Evolutionary conservation across 1,284 basidiomycete species (phyloP).

Genomic region (Porogramme epimiltina): DNA sequence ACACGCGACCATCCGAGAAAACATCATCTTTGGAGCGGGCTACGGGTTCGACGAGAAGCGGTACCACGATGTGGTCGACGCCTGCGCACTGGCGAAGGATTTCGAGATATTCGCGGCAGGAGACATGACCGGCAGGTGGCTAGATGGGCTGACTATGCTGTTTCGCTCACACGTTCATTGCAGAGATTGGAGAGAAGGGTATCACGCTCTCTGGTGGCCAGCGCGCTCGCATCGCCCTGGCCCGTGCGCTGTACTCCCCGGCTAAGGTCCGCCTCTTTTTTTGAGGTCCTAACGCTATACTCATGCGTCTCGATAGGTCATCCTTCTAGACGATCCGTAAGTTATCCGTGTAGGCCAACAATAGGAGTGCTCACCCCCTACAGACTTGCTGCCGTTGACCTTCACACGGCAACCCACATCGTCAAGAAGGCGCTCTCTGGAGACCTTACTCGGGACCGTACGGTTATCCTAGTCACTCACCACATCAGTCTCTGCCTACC

Average conservation of each 20-base stretch:
- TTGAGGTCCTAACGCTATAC: neutral
- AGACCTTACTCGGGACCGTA: conserved; percentile 63
- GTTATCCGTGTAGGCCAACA: conserved; percentile 22
- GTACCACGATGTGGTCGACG: conserved; percentile 75
- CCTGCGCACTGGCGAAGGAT: conserved; percentile 79
- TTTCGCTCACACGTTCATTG: neutral
- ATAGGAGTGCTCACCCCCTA: conserved; percentile 4
- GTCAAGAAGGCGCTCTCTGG: conserved; percentile 66
- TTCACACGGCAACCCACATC: conserved; percentile 82
- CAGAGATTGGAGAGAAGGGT: conserved; percentile 82
- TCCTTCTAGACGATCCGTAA: conserved; percentile 86
- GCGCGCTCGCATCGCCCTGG: conserved; percentile 74
- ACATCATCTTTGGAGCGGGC: conserved; percentile 77
- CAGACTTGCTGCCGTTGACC: conserved; percentile 86
- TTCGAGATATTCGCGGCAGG: conserved; percentile 78
- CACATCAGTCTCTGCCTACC: conserved; percentile 77
- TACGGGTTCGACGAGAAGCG: conserved; percentile 68
- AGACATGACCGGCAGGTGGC: conserved; percentile 69
- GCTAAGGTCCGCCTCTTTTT: conserved; percentile 45
- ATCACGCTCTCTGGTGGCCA: conserved; percentile 81
- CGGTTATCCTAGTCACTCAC: conserved; percentile 85
- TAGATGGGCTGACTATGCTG: neutral
- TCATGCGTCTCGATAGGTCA: conserved; percentile 45
- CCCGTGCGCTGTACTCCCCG: conserved; percentile 65
- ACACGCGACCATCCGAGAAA: conserved; percentile 79